Base-by-base conservation (phyloP, 1,284 basidiomycete genomes). In the Rhodotorula sp. region DNA sequence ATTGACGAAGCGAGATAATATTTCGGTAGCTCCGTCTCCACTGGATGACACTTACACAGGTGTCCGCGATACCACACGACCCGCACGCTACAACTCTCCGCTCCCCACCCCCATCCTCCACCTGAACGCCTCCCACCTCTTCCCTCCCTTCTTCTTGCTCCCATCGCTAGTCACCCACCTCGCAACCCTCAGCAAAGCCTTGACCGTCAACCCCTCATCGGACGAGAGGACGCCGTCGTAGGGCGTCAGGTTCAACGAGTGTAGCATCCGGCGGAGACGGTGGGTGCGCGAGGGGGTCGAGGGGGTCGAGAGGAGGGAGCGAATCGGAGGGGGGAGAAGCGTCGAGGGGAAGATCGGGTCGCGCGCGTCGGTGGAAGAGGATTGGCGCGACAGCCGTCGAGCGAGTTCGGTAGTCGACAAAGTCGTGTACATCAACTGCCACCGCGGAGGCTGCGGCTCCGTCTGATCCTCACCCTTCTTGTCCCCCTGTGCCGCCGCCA, bases 391-490 rank as follows among this genome's bases (percentile, higher is more conserved):
- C 27, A 52, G 54, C 48, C n/a, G n/a, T n/a, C n/a, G n/a, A n/a
- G n/a, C n/a, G n/a, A n/a, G n/a, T n/a, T 61, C 39, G 11, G 79
- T 76, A 24, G 82, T 77, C 56, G 80, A 79, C 78, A 86, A 89
- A 58, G 91, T 93, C 79, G 89, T 77, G 79, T 93, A 93, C 80
- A 93, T 91, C 71, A 94, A 82, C 80, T 87, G 84, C 83, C 86
- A 92, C 75, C 83, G 81, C 7, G 90, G 90, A 64, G 82, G 49
- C 24, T n/a, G 90, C 64, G 82, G 49, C 24, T n/a, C 44, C 19
- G 24, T 15, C 10, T 6, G 17, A 13, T 30, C 53, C 53, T 4
- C 15, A 20, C 32, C 27, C 29, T 30, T 17, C 29, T 13, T 13
- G 8, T 30, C 30, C 51, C 51, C 2, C n/a, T n/a, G 20, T 24